Evolutionary conservation across 202 grass and related monocot genomes (phyloP).

Genomic region (Setaria italica): DNA sequence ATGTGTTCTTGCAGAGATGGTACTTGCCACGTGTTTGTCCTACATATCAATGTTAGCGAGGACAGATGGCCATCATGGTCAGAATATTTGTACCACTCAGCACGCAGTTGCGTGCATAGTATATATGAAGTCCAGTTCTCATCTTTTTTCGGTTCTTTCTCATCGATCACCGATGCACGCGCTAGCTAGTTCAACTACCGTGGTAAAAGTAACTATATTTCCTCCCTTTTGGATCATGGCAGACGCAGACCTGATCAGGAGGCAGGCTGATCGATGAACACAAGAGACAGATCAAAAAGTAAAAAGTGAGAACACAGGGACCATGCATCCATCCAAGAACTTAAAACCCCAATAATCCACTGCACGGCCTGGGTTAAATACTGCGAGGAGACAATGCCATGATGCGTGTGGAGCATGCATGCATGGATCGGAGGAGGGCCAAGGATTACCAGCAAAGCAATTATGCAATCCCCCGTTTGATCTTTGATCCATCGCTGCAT

Average conservation of each 20-base stretch:
- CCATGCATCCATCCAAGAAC: background rate
- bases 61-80: constrained; percentile 3
- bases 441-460: constrained; percentile 44
- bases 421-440: background rate
- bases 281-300: constrained; percentile 5
- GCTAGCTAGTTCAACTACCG: background rate
- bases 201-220: background rate
- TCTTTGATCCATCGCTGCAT: background rate
- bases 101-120: background rate
- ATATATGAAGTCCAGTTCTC: background rate
- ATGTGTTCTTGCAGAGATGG: background rate
- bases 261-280: background rate
- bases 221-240: background rate
- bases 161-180: too few species aligned
- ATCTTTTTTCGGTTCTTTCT: background rate
- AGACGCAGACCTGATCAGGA: too few species aligned
- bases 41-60: constrained; percentile 25
- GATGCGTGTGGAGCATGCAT: constrained; percentile 37
- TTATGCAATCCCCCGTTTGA: background rate
- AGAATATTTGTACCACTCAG: constrained; percentile 24
- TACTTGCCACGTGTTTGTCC: constrained; percentile 15
- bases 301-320: background rate
- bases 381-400: constrained; percentile 8
- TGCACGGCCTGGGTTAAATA: background rate
- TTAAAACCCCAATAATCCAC: constrained; percentile 4